Conservation (phyloP, 495 filamentous ascomycete genomes). For the Talaromyces nanjingensis region DNA sequence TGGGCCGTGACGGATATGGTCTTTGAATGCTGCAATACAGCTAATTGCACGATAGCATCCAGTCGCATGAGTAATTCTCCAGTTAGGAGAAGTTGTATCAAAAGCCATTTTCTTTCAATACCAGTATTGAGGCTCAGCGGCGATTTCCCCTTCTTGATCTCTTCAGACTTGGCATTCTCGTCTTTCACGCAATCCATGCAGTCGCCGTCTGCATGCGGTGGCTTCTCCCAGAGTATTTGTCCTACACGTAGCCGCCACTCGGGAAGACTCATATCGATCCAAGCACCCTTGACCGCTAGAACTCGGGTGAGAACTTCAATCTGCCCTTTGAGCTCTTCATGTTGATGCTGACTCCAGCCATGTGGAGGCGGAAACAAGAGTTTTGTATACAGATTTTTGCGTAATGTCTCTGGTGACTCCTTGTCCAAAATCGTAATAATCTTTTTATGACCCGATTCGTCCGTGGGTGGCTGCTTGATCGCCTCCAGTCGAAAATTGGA, state of each 20-base stretch:
- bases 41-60: conserved; percentile 55
- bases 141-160: not conserved
- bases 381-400: conserved; percentile 36
- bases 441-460: conserved; percentile 9
- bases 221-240: conserved; percentile 68
- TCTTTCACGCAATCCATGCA: conserved; percentile 31
- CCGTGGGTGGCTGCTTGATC: conserved; percentile 19
- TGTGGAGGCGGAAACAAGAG: conserved; percentile 34
- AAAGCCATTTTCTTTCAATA: conserved; percentile 63
- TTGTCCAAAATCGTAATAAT: conserved; percentile 33
- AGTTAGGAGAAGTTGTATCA: conserved; percentile 71
- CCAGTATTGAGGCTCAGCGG: conserved; percentile 27
- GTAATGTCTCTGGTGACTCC: conserved; percentile 35
- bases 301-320: conserved; percentile 43
- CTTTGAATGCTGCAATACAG: conserved; percentile 42
- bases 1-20: conserved; percentile 43
- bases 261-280: conserved; percentile 72
- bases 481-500: conserved; percentile 33
- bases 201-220: conserved; percentile 46
- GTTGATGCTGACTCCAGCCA: conserved; percentile 23
- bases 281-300: conserved; percentile 43
- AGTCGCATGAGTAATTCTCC: conserved; percentile 72
- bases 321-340: conserved; percentile 40
- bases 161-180: not conserved
- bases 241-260: conserved; percentile 76